Evolutionary conservation across 352 stramenopile species (phyloP).

Genomic region (Phytophthora macrochlamydospora): DNA sequence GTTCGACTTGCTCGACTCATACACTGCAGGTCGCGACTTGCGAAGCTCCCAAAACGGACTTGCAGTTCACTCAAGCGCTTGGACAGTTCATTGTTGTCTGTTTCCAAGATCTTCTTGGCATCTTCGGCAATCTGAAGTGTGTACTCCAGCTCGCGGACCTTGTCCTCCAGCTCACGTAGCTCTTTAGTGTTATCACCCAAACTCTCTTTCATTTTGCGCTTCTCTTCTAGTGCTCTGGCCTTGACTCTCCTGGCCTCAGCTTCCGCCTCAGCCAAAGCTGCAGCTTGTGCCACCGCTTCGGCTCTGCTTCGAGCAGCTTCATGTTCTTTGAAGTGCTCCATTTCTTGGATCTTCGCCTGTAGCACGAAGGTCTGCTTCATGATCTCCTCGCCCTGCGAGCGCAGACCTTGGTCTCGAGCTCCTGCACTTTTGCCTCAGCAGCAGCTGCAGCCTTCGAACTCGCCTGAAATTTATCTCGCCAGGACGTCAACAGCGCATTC

Average conservation of each 20-base stretch:
- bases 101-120: constrained; percentile 45
- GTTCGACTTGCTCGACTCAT: constrained; percentile 5
- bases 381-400: constrained; percentile 54
- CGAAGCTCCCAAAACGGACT: constrained; percentile 37
- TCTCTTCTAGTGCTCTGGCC: constrained; percentile 28
- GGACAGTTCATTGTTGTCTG: constrained; percentile 59
- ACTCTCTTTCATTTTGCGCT: constrained; percentile 27
- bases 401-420: constrained; percentile 60
- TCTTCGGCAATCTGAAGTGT: constrained; percentile 36
- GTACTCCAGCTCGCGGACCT: constrained; percentile 39
- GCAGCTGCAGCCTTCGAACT: constrained; percentile 40
- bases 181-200: constrained; percentile 33
- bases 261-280: constrained; percentile 38
- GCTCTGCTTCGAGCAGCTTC: constrained; percentile 43
- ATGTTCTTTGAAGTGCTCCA: constrained; percentile 58
- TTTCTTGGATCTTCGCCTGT: constrained; percentile 54
- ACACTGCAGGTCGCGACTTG: constrained; percentile 3
- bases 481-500: constrained; percentile 41
- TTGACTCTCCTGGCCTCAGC: constrained; percentile 30
- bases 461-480: constrained; percentile 61
- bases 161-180: constrained; percentile 46
- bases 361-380: constrained; percentile 68
- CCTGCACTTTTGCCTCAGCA: constrained; percentile 36
- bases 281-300: constrained; percentile 34
- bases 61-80: constrained; percentile 57